Percentiles rank a stretch among this genome's conserved stretches.
Evolutionary conservation across 2,329 filamentous ascomycete genomes (phyloP).

Genomic region (Microdochium trichocladiopsis): DNA sequence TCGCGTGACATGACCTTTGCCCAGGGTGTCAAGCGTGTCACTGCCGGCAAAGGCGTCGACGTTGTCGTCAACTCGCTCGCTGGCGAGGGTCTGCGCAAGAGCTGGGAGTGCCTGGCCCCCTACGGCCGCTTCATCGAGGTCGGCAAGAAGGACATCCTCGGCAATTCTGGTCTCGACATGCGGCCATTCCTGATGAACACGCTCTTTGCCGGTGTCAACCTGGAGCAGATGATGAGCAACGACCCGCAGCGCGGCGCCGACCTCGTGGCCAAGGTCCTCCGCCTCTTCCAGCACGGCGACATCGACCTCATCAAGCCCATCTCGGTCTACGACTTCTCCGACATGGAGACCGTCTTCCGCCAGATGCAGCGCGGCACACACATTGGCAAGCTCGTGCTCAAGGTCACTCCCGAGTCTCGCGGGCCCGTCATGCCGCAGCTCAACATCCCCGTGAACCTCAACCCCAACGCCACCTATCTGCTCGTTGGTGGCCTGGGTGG

Average conservation of each 20-base stretch:
- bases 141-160: constrained; percentile 16
- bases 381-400: neutral
- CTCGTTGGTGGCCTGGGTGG: neutral
- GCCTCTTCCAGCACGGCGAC: neutral
- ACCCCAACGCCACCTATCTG: neutral
- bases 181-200: constrained; percentile 15
- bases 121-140: constrained; percentile 21
- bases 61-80: constrained; percentile 12
- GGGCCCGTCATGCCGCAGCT: neutral
- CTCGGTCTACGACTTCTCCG: neutral
- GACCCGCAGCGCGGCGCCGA: neutral
- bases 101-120: constrained; percentile 18
- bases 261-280: neutral
- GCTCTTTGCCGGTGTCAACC: neutral
- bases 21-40: constrained; percentile 8
- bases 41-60: constrained; percentile 12
- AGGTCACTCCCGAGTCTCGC: neutral
- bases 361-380: neutral
- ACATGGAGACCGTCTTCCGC: neutral
- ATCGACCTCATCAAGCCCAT: constrained; percentile 1
- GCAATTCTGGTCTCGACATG: constrained; percentile 24
- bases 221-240: neutral
- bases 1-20: constrained; percentile 13
- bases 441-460: neutral
- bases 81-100: constrained; percentile 12